Evolutionary conservation across 2,329 filamentous ascomycete genomes (phyloP).

Genomic region (Penicillium sclerotigenum): DNA sequence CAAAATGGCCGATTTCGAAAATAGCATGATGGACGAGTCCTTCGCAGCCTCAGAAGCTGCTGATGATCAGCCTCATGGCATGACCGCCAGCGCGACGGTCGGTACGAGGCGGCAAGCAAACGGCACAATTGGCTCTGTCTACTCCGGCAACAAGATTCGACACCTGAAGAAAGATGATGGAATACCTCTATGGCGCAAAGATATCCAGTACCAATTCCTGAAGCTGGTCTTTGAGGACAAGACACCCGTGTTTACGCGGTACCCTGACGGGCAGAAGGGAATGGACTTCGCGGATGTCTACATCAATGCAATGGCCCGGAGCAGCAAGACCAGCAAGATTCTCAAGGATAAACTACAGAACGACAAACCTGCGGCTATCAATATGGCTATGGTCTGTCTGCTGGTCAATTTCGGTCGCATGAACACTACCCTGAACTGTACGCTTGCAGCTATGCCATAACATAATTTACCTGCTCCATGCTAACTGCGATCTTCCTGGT

Average conservation of each 20-base stretch:
- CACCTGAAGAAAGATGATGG: conserved; percentile 67
- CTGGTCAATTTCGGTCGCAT: conserved; percentile 96
- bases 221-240: conserved; percentile 61
- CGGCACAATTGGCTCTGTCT: conserved; percentile 63
- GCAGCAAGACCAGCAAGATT: conserved; percentile 98
- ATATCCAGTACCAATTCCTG: conserved; percentile 65
- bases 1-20: conserved; percentile 38
- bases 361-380: conserved; percentile 86
- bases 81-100: conserved; percentile 41
- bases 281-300: conserved; percentile 88
- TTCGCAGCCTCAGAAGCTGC: conserved; percentile 36
- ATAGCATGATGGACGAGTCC: conserved; percentile 35
- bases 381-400: conserved; percentile 99
- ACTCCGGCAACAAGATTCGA: conserved; percentile 65
- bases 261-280: conserved; percentile 75
- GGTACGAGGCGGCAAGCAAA: conserved; percentile 61
- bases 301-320: conserved; percentile 96
- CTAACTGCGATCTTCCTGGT: conserved; percentile 5
- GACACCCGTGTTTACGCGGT: conserved; percentile 77
- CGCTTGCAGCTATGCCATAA: conserved; percentile 31
- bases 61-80: conserved; percentile 38
- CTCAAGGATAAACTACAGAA: conserved; percentile 93
- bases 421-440: conserved; percentile 98
- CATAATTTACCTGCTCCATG: not conserved
- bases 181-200: conserved; percentile 64